Conservation (phyloP, 139 green algal genomes). For the Yamagishiella unicocca region DNA sequence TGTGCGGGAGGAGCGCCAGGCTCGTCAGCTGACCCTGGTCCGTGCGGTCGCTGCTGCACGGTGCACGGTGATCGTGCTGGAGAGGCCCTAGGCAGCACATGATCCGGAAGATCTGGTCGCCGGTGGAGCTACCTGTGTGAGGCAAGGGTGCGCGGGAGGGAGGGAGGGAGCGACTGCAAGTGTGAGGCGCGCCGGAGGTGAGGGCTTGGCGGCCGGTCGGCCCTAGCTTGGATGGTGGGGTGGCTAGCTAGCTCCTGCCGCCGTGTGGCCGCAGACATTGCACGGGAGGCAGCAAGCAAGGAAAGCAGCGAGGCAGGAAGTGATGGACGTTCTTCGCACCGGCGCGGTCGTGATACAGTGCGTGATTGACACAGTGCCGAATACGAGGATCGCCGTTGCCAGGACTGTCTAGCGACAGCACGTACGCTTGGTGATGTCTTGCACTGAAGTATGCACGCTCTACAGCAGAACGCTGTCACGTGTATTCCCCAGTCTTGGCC, state of each 20-base stretch:
- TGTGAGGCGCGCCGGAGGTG: neutral
- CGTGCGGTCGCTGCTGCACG: slow-evolving; percentile 28
- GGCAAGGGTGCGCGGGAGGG: neutral
- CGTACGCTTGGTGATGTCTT: no score
- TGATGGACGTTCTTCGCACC: no score
- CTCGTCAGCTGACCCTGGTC: neutral
- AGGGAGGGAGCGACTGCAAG: neutral
- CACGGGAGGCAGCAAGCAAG: neutral
- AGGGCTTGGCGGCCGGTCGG: neutral
- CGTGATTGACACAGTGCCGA: no score
- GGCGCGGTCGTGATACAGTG: no score
- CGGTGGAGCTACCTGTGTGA: slow-evolving; percentile 51
- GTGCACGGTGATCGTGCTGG: slow-evolving; percentile 28
- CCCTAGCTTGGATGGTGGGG: no score
- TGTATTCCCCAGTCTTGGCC: no score
- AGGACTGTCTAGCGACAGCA: no score
- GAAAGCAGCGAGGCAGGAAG: no score
- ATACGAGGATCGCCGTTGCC: no score
- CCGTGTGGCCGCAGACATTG: no score
- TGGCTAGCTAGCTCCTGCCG: no score
- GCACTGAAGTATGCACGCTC: neutral
- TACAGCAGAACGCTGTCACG: neutral
- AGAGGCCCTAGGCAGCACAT: slow-evolving; percentile 67
- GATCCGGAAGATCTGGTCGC: slow-evolving; percentile 82
- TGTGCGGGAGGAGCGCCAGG: neutral